Conservation (phyloP, 1,284 basidiomycete genomes). For the Cystobasidiaceae sp. region DNA sequence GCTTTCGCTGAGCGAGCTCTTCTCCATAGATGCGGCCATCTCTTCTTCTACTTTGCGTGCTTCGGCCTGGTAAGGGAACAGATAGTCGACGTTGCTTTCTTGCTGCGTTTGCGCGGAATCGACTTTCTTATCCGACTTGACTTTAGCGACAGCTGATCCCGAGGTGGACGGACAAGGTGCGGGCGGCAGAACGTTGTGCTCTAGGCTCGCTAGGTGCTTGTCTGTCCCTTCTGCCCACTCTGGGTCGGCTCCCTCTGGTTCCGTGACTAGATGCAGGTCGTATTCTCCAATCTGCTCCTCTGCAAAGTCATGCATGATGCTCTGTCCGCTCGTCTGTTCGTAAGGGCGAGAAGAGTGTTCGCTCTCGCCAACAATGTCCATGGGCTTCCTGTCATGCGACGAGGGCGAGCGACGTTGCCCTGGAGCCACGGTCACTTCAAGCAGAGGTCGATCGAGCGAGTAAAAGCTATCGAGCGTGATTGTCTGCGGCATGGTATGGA, state of each 20-base stretch:
- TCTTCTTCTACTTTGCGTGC: neutral
- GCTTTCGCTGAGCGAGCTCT: neutral
- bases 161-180: neutral
- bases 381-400: neutral
- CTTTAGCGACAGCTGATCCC: neutral
- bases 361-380: constrained; percentile 22
- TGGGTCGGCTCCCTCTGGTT: constrained; percentile 27
- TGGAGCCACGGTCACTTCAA: constrained; percentile 21
- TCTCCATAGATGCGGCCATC: neutral
- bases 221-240: constrained; percentile 20
- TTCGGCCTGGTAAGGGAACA: constrained; percentile 28
- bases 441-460: constrained; percentile 13
- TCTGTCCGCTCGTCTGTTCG: neutral
- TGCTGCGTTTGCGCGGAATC: neutral
- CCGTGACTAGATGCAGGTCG: constrained; percentile 19
- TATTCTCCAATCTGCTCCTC: constrained; percentile 15
- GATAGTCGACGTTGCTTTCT: constrained; percentile 11
- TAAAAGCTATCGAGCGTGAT: constrained; percentile 23
- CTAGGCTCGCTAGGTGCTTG: constrained; percentile 9
- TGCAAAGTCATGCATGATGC: neutral
- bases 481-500: constrained; percentile 3
- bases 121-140: neutral
- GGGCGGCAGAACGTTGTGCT: constrained; percentile 15
- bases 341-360: constrained; percentile 3
- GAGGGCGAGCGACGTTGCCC: constrained; percentile 11